phyloP scores from a whole-genome alignment of 163 green algal genomes.

The Scenedesmus sp. region DNA sequence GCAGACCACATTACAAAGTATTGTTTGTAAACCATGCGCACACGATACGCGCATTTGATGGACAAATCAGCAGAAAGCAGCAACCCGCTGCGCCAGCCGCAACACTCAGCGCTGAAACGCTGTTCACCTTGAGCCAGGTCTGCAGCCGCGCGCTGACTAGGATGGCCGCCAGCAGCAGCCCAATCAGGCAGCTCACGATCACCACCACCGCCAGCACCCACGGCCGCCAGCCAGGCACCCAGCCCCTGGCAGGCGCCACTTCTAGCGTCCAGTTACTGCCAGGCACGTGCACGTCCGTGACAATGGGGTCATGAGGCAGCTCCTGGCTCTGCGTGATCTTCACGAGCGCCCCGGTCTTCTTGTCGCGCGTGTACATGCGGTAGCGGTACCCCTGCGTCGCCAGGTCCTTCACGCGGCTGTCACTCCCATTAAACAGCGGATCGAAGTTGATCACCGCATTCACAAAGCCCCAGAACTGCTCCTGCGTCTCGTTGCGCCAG shows the following conservation, averaged over 20 bases:
- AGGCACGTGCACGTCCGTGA: slow-evolving; percentile 18
- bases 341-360: not conserved
- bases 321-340: not conserved
- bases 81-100: too few species aligned
- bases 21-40: too few species aligned
- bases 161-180: slow-evolving; percentile 22
- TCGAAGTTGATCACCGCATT: slow-evolving; percentile 24
- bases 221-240: slow-evolving; percentile 22
- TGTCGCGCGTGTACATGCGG: not conserved
- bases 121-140: slow-evolving; percentile 33
- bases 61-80: too few species aligned
- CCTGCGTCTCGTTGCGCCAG: not conserved
- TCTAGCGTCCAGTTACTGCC: not conserved
- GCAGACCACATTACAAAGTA: too few species aligned
- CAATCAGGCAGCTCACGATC: slow-evolving; percentile 27
- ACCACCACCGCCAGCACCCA: slow-evolving; percentile 27
- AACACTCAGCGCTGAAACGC: not conserved
- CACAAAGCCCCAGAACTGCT: slow-evolving; percentile 59
- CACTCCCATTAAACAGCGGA: not conserved
- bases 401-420: not conserved
- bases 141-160: slow-evolving; percentile 30
- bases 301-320: not conserved
- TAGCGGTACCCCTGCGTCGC: not conserved
- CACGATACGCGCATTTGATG: too few species aligned
- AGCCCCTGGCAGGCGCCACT: not conserved